phyloP scores from a whole-genome alignment of 2,329 filamentous ascomycete genomes.

The Pseudogymnoascus sp. region DNA sequence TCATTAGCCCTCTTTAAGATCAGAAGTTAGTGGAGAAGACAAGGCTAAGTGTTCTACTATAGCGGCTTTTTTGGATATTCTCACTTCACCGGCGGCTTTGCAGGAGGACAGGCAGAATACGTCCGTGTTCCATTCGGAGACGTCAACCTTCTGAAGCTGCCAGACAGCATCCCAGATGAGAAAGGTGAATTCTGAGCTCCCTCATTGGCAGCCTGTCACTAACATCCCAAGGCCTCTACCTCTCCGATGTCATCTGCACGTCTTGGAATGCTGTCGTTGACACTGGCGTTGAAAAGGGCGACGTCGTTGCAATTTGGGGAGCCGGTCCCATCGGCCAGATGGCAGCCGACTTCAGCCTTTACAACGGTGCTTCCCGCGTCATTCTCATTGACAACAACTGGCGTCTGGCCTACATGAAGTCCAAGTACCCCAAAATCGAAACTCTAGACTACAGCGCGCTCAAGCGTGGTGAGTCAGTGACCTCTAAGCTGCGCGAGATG shows the following conservation, averaged over 20 bases:
- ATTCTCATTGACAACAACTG: constrained; percentile 52
- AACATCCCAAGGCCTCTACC: constrained; percentile 39
- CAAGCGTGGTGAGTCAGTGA: constrained; percentile 57
- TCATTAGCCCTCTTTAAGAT: constrained; percentile 29
- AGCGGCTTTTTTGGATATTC: constrained; percentile 47
- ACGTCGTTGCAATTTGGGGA: constrained; percentile 57
- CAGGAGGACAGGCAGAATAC: constrained; percentile 60
- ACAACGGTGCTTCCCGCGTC: constrained; percentile 52
- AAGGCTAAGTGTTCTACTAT: neutral
- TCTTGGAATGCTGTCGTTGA: constrained; percentile 58
- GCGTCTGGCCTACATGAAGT: constrained; percentile 49
- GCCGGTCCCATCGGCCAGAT: constrained; percentile 59
- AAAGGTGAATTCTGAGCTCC: constrained; percentile 30
- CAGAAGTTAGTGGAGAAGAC: constrained; percentile 28
- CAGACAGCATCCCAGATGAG: constrained; percentile 59
- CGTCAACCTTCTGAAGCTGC: constrained; percentile 54
- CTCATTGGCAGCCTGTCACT: neutral
- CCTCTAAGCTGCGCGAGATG: constrained; percentile 64
- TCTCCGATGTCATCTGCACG: constrained; percentile 55
- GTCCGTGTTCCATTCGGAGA: constrained; percentile 58
- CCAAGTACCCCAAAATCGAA: constrained; percentile 57
- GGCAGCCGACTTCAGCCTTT: constrained; percentile 47
- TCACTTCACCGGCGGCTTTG: constrained; percentile 58
- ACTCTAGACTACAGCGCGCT: constrained; percentile 59
- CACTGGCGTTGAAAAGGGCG: constrained; percentile 54